A percentile compares a stretch with the other conserved stretches of the same genome.
Evolutionary conservation across 2,329 filamentous ascomycete genomes (phyloP).

Genomic region (Botrytis paeoniae): DNA sequence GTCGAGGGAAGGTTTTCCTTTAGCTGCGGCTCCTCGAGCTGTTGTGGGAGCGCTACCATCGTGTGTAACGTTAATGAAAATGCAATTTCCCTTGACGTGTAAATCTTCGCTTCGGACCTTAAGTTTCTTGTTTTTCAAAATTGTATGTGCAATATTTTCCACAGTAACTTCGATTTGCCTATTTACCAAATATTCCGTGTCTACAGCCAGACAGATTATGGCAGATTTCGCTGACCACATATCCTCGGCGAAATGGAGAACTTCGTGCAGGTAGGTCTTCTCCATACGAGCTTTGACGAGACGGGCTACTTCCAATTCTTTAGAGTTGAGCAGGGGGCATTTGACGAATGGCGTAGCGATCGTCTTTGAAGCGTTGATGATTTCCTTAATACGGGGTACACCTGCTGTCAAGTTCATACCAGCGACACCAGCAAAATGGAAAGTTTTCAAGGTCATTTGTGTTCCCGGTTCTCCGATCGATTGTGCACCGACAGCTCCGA

Average conservation of each 20-base stretch:
- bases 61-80: slow-evolving; percentile 68
- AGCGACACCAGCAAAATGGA: slow-evolving; percentile 99
- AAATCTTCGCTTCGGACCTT: slow-evolving; percentile 69
- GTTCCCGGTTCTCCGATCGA: slow-evolving; percentile 98
- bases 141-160: slow-evolving; percentile 70
- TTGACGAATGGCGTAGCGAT: slow-evolving; percentile 95
- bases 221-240: slow-evolving; percentile 77
- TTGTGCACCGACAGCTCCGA: slow-evolving; percentile 93
- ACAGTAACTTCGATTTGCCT: slow-evolving; percentile 78
- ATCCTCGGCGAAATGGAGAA: slow-evolving; percentile 78
- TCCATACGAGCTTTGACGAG: slow-evolving; percentile 93
- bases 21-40: slow-evolving; percentile 29
- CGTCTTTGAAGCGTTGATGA: slow-evolving; percentile 93
- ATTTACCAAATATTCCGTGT: slow-evolving; percentile 72
- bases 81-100: slow-evolving; percentile 57
- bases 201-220: slow-evolving; percentile 77
- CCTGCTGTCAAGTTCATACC: slow-evolving; percentile 99
- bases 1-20: slow-evolving; percentile 38
- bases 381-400: slow-evolving; percentile 99
- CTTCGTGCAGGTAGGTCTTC: slow-evolving; percentile 85
- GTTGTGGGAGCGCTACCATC: slow-evolving; percentile 45
- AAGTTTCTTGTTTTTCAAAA: slow-evolving; percentile 78
- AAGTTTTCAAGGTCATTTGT: slow-evolving; percentile 98
- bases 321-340: slow-evolving; percentile 76
- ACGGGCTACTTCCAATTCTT: slow-evolving; percentile 74